Base-by-base conservation (phyloP, 2,329 filamentous ascomycete genomes). In the Verticillium nubilum region DNA sequence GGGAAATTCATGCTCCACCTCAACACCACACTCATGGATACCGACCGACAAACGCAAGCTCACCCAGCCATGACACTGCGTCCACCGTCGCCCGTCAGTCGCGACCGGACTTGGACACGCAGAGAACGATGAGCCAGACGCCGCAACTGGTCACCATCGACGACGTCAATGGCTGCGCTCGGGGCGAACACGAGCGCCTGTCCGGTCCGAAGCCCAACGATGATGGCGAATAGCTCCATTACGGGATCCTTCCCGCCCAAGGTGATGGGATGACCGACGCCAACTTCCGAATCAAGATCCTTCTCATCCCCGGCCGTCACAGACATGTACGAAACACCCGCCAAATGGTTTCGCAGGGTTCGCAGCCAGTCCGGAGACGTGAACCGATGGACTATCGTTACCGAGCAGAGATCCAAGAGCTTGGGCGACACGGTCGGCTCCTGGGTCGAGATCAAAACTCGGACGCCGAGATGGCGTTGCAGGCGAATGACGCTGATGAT, bases 371-470 rank as follows among this genome's bases (percentile, higher is more conserved):
- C 69, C 0, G 72, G 72, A 19, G 69, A 73, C 0, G 79, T 85
- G 70, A 93, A 93, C 0, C 87, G 80, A 67, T 93, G 89, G 0
- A 92, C 85, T 17, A 92, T 78, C 0, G 85, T 89, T 17, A 90
- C 74, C 1, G 84, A 86, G 69, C 86, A 92, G 0, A 94, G 75
- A 57, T 91, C 88, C 0, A 94, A 78, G 0, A 95, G 78, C 17
- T 80, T 79, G 0, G 86, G 84, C 0, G 86, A 87, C 4, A 93
- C 80, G 0, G 88, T 91, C 0, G 90, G 90, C 66, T 94, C 90
- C 67, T 95, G 89, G 0, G 90, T 94, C 0, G 89, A 86, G 31
- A 94, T 86, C 47, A 93, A 69, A 4, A 92, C 78, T 0, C 89
- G 81, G 0, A 82, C 79, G 0, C 81, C 89, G 0, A 86, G 72